Evolutionary conservation across 2,329 filamentous ascomycete genomes (phyloP), one percentile per base, ranked within the genome.

Genomic region (Fusarium humuli): DNA sequence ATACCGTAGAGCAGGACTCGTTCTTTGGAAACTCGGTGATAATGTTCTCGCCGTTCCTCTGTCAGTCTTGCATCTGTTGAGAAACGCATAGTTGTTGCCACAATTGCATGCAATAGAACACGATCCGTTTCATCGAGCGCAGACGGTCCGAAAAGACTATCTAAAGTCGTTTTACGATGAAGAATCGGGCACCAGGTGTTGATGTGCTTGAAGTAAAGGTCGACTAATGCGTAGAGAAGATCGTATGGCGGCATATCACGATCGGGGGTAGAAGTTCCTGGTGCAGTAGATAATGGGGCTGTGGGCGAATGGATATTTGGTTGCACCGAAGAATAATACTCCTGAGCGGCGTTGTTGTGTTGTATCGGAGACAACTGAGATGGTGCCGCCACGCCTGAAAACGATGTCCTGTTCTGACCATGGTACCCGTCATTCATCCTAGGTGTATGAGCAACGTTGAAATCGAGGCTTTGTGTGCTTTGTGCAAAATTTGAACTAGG

Each of bases 101-200:
- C 93, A 58, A 97, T 97, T 7, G 94, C 92, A 79, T 97, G 93
- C 8, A 97, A 83, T 16, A 97, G 83, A 57, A 97, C 91, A 44
- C 91, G 87, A 76, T 97, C 94, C 3, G 91, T 90, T 79, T 97
- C 93, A 40, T 94, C 92, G 3, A 96, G 82, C 3, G 90, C 88
- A 0, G 90, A 88, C 2, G 91, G 88, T 0, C 93, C 93, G 72
- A 97, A 97, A 0, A 97, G 84, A 1, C 90, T 89, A 73, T 97
- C 92, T 11, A 97, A 80, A 0, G 94, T 97, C 6, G 91, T 90
- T 75, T 92, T 90, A 23, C 93, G 89, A 79, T 97, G 93, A n/a
- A 97, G 83, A 25, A 97, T 96, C 0, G 94, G 94, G 77, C 94
- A 97, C 91, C 92, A 94, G 0, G 91, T 91, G 75, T 94, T 93